Percentiles rank a stretch among this genome's conserved stretches.
phyloP scores from a whole-genome alignment of 1,284 basidiomycete genomes.

The Lignosus rhinocerotis region DNA sequence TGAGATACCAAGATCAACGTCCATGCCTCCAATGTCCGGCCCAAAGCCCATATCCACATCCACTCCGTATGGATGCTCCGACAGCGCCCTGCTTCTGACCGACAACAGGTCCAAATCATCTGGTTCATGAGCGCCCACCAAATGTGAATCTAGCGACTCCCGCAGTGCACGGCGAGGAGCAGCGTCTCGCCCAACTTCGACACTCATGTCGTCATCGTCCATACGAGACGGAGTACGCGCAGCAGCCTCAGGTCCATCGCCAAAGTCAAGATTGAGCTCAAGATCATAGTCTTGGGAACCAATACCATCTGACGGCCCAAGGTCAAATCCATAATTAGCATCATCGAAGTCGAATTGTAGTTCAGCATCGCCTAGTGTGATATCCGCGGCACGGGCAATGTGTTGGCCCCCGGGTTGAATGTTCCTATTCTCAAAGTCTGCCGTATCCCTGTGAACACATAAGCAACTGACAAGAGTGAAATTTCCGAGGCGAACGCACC shows the following conservation, averaged over 20 bases:
- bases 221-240: slow-evolving; percentile 25
- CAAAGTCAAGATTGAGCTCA: slow-evolving; percentile 74
- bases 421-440: slow-evolving; percentile 69
- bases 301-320: slow-evolving; percentile 79
- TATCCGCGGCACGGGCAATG: slow-evolving; percentile 81
- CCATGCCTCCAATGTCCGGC: slow-evolving; percentile 48
- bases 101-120: slow-evolving; percentile 62
- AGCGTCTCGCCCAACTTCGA: slow-evolving; percentile 78
- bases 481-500: slow-evolving; percentile 44
- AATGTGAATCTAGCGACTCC: slow-evolving; percentile 61
- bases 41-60: slow-evolving; percentile 66
- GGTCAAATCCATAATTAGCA: slow-evolving; percentile 59
- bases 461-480: neutral
- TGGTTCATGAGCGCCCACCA: slow-evolving; percentile 48
- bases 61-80: slow-evolving; percentile 61
- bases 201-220: slow-evolving; percentile 54
- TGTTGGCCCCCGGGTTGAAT: slow-evolving; percentile 72
- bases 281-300: slow-evolving; percentile 83
- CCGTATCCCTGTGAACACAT: slow-evolving; percentile 54
- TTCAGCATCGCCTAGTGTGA: slow-evolving; percentile 75
- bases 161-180: slow-evolving; percentile 43
- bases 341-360: slow-evolving; percentile 62
- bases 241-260: slow-evolving; percentile 49
- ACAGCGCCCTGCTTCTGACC: slow-evolving; percentile 59
- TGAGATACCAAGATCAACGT: slow-evolving; percentile 71